Conservation (phyloP, 441 rosid species). For the Corymbia calophylla region DNA sequence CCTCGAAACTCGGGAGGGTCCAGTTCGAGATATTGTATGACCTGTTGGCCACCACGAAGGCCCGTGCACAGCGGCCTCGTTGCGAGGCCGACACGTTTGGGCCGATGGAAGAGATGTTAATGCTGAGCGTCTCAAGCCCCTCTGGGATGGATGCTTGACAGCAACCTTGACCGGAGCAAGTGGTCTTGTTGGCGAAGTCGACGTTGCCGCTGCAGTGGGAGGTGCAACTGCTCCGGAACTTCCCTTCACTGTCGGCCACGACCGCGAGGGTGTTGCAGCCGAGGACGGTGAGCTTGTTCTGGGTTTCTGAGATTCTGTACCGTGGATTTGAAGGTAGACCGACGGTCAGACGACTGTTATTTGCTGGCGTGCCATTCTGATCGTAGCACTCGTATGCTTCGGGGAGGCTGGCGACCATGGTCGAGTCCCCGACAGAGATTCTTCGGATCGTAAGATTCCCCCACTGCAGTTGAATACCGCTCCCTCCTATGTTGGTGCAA, state of each 20-base stretch:
- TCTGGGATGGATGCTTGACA: neutral
- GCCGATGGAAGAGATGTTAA: rapidly evolving
- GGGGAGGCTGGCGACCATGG: neutral
- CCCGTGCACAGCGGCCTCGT: rapidly evolving
- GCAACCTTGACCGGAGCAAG: neutral
- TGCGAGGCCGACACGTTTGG: rapidly evolving
- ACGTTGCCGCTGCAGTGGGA: rapidly evolving
- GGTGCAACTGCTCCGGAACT: rapidly evolving
- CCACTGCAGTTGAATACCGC: neutral
- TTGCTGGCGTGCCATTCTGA: rapidly evolving
- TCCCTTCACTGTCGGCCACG: neutral
- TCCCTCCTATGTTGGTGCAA: neutral
- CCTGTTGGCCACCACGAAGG: too few relatives aligned
- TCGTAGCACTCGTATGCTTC: neutral
- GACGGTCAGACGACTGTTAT: rapidly evolving
- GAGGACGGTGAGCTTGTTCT: rapidly evolving
- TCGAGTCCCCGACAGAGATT: neutral
- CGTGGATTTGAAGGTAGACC: neutral
- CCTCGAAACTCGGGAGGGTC: too few relatives aligned
- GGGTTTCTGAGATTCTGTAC: neutral
- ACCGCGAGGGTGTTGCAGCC: rapidly evolving
- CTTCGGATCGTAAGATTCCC: neutral
- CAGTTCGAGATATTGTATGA: too few relatives aligned
- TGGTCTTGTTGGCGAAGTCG: neutral
- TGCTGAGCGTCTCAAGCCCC: neutral